Base-by-base conservation (phyloP, 208 protist genomes). In the Wallacemonas sp. region DNA sequence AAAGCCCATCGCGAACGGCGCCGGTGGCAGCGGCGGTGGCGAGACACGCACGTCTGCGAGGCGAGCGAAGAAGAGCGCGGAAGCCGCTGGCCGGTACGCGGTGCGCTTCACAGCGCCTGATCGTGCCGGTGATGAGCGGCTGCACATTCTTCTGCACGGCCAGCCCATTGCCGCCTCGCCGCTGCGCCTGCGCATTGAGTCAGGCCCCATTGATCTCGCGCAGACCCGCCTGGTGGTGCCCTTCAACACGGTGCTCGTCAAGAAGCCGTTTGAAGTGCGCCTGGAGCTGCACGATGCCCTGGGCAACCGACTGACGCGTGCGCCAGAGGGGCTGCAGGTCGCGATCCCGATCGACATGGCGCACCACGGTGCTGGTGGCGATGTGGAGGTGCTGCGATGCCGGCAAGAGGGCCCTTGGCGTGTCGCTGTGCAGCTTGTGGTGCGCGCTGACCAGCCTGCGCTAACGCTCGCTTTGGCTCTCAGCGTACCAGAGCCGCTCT, bases 101-200 rank as follows among this genome's bases (percentile, higher is more conserved):
- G 61, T 93, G 1, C 57, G 41, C 21, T 89, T 83, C 61, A 71
- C 66, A 6, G 78, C 81, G 1, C 81, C 87, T 2, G 62, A 39
- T 0, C 75, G 60, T n/a, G 61, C 75, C 26, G 84, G 87, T 8
- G 55, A 66, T 26, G 71, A 88, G 62, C 60, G 74, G 38, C 70
- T 90, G 52, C 75, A 88, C 44, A 68, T 89, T 34, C 61, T 86
- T 4, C 64, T 90, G 48, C 76, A 83, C 52, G 87, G 81, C 0
- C 78, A 90, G 61, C 87, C 76, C 21, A 58, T 93, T 11, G 72
- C 85, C 12, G 78, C 87, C 64, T 90, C 84, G 2, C 87, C 87
- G 52, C 58, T 93, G 61, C 55, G 34, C 26, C 65, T 88, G 47
- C 57, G 61, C n/a, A 82, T 93, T 17, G 62, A 62, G 3, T 72